Evolutionary conservation across 345 rosid species (phyloP), one percentile per base, ranked within the genome.

Genomic region (Kernera saxatilis): DNA sequence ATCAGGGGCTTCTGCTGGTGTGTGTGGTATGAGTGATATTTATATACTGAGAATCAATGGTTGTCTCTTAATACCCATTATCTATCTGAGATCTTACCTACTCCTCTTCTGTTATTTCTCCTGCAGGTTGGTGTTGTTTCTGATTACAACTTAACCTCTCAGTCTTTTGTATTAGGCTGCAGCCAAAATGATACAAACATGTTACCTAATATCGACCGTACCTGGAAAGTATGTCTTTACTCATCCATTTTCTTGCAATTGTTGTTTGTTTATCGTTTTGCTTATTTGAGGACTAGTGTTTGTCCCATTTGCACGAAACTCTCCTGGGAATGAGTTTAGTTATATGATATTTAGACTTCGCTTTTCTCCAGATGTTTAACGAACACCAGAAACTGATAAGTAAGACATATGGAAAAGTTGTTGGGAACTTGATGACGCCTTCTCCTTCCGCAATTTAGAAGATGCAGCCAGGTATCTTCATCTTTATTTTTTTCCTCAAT

Each of bases 121-220:
- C 32, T 83, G 80, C 84, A 91, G 98, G 94, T 93, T 78, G 98
- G 98, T 45, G 94, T 93, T 73, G 97, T 93, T 81, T 91, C 98
- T 39, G 98, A 93, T 81, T 93, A 93, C 71, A 65, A 37, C 64
- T 74, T 27, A 61, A 39, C 61, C 23, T 60, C 69, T 33, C 65
- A n/a, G 64, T 67, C 21, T 33, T 53, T 39, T 29, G 61, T 64
- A 46, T 32, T 76, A 93, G 98, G 98, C 61, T 69, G 85, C 44
- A 74, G 77, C 78, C 91, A 89, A 55, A 81, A 65, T 50, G 92
- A 88, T 46, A 53, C 80, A 54, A 83, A 48, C 81, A 22, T 93
- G 79, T 93, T 93, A 75, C 98, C 98, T 35, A 71, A 87, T 10
- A 92, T 89, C 9, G 88, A 91, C 68, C 89, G 96, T 77, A 76